Evolutionary conservation across 208 protist species (phyloP).

Genomic region (Pavlovales sp.): DNA sequence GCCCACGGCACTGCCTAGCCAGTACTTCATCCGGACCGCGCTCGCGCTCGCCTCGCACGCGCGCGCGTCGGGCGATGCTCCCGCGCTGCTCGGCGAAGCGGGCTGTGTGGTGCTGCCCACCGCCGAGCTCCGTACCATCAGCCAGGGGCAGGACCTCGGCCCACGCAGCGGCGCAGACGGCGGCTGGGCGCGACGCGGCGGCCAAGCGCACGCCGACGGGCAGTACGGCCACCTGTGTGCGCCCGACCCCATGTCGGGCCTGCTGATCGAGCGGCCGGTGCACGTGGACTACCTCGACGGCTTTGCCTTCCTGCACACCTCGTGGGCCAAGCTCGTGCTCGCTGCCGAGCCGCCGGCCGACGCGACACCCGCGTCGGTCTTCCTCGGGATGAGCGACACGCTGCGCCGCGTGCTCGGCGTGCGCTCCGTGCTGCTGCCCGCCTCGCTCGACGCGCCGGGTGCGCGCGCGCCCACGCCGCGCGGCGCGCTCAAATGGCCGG

Average conservation of each 20-base stretch:
- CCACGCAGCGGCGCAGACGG: too few species aligned
- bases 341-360: not conserved
- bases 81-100: not conserved
- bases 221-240: not conserved
- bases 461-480: too few species aligned
- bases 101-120: not conserved
- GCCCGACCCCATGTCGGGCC: not conserved
- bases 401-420: not conserved
- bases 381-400: not conserved
- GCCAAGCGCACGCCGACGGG: too few species aligned
- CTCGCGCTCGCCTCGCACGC: not conserved
- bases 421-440: not conserved
- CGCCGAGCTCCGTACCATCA: not conserved
- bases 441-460: too few species aligned
- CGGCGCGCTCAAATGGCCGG: not conserved
- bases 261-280: not conserved
- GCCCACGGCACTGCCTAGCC: not conserved
- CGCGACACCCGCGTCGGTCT: too few species aligned
- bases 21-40: not conserved
- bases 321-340: not conserved
- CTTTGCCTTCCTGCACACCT: not conserved
- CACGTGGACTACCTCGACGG: not conserved
- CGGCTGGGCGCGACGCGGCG: too few species aligned
- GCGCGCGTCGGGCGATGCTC: too few species aligned
- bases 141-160: too few species aligned